A percentile compares a stretch with the other conserved stretches of the same genome.
phyloP scores from a whole-genome alignment of 805 yeast species.

The Candida ipomoeae region DNA sequence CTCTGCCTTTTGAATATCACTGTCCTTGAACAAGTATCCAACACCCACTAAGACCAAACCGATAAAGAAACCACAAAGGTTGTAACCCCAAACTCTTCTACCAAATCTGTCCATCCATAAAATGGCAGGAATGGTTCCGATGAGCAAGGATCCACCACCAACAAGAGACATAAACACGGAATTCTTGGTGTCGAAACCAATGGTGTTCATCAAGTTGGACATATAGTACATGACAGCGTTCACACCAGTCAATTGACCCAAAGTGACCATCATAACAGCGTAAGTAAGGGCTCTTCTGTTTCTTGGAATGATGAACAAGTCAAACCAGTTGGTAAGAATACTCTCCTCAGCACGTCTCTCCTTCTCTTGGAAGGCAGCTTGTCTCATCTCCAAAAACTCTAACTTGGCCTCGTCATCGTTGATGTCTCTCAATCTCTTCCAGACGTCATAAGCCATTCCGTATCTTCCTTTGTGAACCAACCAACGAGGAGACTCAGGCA shows the following conservation, averaged over 20 bases:
- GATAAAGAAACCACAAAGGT: slow-evolving; percentile 53
- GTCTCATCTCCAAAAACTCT: slow-evolving; percentile 57
- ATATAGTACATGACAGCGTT: slow-evolving; percentile 64
- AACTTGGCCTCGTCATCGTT: slow-evolving; percentile 39
- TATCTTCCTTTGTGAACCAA: slow-evolving; percentile 47
- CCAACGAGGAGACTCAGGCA: slow-evolving; percentile 63
- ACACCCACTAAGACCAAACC: slow-evolving; percentile 60
- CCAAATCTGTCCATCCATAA: slow-evolving; percentile 55
- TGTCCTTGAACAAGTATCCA: slow-evolving; percentile 45
- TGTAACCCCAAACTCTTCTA: slow-evolving; percentile 57
- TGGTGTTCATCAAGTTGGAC: slow-evolving; percentile 51
- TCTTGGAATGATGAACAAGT: slow-evolving; percentile 52
- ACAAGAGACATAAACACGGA: slow-evolving; percentile 66
- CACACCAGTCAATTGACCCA: slow-evolving; percentile 66
- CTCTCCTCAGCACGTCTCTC: slow-evolving; percentile 35
- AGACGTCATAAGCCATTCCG: slow-evolving; percentile 52
- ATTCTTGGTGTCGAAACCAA: slow-evolving; percentile 50
- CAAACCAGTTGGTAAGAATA: slow-evolving; percentile 41
- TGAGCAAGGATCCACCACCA: slow-evolving; percentile 58
- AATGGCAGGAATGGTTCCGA: slow-evolving; percentile 67
- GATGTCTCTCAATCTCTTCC: slow-evolving; percentile 54
- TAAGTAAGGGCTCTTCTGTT: slow-evolving; percentile 59
- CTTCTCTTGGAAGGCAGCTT: slow-evolving; percentile 46
- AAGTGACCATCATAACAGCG: slow-evolving; percentile 52
- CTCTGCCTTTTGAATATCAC: slow-evolving; percentile 44